phyloP scores from a whole-genome alignment of 1,284 basidiomycete genomes.

The Melampsora larici-populina region DNA sequence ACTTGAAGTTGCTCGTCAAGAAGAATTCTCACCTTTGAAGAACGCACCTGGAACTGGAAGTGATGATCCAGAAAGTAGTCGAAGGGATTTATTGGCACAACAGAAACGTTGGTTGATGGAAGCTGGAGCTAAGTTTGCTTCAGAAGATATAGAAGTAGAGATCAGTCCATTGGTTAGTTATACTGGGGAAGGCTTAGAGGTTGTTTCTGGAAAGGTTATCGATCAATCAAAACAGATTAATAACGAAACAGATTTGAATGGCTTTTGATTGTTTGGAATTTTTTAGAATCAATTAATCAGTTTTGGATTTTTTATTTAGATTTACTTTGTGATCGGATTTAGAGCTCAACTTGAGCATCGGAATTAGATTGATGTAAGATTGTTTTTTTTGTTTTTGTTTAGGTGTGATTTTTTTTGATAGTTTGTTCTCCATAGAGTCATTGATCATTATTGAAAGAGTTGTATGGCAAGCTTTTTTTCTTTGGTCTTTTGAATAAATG shows the following conservation, averaged over 20 bases:
- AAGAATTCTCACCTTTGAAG: conserved; percentile 96
- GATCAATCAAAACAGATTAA: conserved; percentile 45
- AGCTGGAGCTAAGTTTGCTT: conserved; percentile 70
- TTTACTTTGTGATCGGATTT: not conserved
- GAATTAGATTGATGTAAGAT: too few species aligned
- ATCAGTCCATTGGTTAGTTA: conserved; percentile 84
- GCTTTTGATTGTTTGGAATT: not conserved
- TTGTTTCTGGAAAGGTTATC: conserved; percentile 72
- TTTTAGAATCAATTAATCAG: not conserved
- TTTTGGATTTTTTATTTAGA: not conserved
- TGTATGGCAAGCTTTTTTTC: too few species aligned
- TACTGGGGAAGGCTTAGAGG: conserved; percentile 83
- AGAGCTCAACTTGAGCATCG: too few species aligned
- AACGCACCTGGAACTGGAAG: conserved; percentile 91
- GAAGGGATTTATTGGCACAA: conserved; percentile 84
- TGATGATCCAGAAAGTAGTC: conserved; percentile 87
- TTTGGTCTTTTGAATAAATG: too few species aligned
- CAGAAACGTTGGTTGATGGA: conserved; percentile 76
- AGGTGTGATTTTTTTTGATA: too few species aligned
- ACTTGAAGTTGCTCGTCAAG: conserved; percentile 78
- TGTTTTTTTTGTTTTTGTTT: too few species aligned
- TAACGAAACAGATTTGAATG: conserved; percentile 6
- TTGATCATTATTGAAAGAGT: too few species aligned
- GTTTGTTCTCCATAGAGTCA: too few species aligned
- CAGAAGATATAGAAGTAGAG: conserved; percentile 75